A percentile compares a stretch with the other conserved stretches of the same genome.
Evolutionary conservation across 345 rosid genomes (phyloP).

Genomic region (Hibiscus tridactylites): DNA sequence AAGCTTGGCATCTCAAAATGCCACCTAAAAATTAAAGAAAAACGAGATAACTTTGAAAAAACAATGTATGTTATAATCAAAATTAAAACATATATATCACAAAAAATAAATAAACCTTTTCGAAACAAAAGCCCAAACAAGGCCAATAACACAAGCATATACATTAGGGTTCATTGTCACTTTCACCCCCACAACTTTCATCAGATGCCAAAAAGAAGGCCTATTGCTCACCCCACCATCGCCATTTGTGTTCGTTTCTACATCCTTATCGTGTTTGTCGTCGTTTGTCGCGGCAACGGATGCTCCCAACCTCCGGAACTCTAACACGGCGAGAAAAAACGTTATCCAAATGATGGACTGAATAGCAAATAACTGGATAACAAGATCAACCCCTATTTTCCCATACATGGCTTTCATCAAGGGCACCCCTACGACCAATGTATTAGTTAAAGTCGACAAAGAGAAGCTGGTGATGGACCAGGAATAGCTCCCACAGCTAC

Average conservation of each 20-base stretch:
- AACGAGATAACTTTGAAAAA: background rate
- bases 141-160: conserved; percentile 63
- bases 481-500: conserved; percentile 51
- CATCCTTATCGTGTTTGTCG: conserved; percentile 16
- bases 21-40: conserved; percentile 37
- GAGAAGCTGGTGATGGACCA: conserved; percentile 86
- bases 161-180: conserved; percentile 56
- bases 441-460: conserved; percentile 53
- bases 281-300: conserved; percentile 5
- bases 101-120: conserved; percentile 29
- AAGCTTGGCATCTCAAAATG: conserved; percentile 73
- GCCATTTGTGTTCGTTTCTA: conserved; percentile 19
- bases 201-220: conserved; percentile 38
- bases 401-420: conserved; percentile 73
- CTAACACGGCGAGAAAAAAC: conserved; percentile 54
- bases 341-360: conserved; percentile 76
- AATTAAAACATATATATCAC: too few relatives aligned
- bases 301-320: conserved; percentile 33
- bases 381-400: conserved; percentile 53
- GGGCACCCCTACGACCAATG: conserved; percentile 72
- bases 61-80: too few relatives aligned
- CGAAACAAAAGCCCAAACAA: conserved; percentile 61
- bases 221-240: conserved; percentile 7
- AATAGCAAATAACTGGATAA: conserved; percentile 55
- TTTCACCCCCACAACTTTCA: conserved; percentile 51